Percentiles rank a stretch among this genome's conserved stretches.
These are phyloP conservation scores for Cystobasidium slooffiae DNA, from an alignment of 1,284 basidiomycete genomes.

Conservation along the genomic window DNA sequence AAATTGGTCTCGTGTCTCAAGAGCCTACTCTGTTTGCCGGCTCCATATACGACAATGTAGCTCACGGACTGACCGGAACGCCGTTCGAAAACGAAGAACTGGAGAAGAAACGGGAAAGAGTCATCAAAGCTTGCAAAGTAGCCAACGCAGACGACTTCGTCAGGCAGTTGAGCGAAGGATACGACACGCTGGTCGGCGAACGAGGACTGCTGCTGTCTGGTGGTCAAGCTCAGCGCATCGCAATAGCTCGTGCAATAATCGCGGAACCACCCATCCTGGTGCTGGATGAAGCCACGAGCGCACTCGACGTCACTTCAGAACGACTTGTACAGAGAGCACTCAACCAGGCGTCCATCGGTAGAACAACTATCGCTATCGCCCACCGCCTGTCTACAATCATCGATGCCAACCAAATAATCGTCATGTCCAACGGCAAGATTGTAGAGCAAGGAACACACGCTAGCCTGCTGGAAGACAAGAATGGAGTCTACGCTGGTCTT, in stretches of 20 bases:
- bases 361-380: slow-evolving; percentile 61
- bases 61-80: slow-evolving; percentile 83
- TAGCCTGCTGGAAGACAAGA: slow-evolving; percentile 51
- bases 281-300: slow-evolving; percentile 66
- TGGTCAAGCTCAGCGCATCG: slow-evolving; percentile 84
- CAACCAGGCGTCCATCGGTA: slow-evolving; percentile 78
- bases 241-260: slow-evolving; percentile 74
- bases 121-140: slow-evolving; percentile 85
- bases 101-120: slow-evolving; percentile 75
- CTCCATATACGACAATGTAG: slow-evolving; percentile 77
- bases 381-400: slow-evolving; percentile 57
- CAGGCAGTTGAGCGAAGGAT: slow-evolving; percentile 77
- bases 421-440: slow-evolving; percentile 57
- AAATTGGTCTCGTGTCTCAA: slow-evolving; percentile 71
- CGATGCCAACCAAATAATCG: slow-evolving; percentile 59
- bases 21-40: slow-evolving; percentile 87
- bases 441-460: slow-evolving; percentile 56
- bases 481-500: slow-evolving; percentile 56
- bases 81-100: slow-evolving; percentile 68
- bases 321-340: slow-evolving; percentile 92
- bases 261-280: slow-evolving; percentile 82
- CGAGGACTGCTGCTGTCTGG: slow-evolving; percentile 88
- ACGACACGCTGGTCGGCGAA: slow-evolving; percentile 90
- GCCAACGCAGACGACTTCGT: slow-evolving; percentile 94
- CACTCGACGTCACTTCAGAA: slow-evolving; percentile 63